phyloP scores from a whole-genome alignment of 108 stramenopile genomes.

The Parietichytrium sp. region DNA sequence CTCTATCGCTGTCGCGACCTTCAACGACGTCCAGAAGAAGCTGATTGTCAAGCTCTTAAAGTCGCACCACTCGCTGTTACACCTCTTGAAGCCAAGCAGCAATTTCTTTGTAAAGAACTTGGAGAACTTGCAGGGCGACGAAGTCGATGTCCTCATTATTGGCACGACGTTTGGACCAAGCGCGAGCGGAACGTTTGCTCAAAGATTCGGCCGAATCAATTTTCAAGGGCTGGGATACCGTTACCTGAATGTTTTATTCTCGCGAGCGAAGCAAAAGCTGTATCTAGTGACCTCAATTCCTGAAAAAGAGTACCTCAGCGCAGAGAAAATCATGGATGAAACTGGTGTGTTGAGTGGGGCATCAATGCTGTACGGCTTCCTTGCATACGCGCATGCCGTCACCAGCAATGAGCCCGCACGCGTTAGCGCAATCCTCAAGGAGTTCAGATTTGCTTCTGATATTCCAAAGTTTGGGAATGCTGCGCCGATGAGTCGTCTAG shows the following conservation, averaged over 20 bases:
- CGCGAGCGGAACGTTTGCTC: background rate
- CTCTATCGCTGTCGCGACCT: conserved; percentile 31
- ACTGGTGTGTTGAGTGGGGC: background rate
- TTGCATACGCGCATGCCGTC: conserved; percentile 14
- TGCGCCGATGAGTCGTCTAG: background rate
- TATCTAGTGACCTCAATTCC: conserved; percentile 20
- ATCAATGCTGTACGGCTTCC: conserved; percentile 32
- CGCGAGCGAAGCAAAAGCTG: conserved; percentile 14
- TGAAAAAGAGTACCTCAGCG: conserved; percentile 2
- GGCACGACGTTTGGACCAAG: conserved; percentile 25
- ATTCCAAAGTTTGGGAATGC: background rate
- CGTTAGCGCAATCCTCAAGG: background rate
- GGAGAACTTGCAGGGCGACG: conserved; percentile 20
- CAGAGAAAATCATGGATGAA: background rate
- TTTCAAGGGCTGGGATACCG: conserved; percentile 7
- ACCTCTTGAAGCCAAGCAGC: background rate
- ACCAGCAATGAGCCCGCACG: background rate
- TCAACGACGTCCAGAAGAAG: conserved; percentile 32
- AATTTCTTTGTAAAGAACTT: conserved; percentile 34
- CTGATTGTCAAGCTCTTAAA: conserved; percentile 31
- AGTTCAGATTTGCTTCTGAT: background rate
- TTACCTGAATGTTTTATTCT: conserved; percentile 30
- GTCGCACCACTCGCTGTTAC: background rate
- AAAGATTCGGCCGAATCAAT: background rate
- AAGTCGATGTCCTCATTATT: conserved; percentile 19